phyloP scores from a whole-genome alignment of 2,329 filamentous ascomycete genomes.

The Venturia asperata region DNA sequence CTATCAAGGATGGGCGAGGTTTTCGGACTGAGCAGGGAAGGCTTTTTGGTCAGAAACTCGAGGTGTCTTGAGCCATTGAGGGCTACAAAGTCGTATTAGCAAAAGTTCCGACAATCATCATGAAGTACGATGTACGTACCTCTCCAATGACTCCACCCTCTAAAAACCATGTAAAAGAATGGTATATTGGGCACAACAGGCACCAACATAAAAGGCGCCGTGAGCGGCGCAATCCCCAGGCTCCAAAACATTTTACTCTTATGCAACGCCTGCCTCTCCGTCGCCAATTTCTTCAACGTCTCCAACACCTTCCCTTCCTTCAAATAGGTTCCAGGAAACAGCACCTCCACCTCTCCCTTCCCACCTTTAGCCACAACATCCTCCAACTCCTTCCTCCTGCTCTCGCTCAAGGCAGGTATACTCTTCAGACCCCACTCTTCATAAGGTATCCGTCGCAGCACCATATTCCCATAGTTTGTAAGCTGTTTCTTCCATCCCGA shows the following conservation, averaged over 20 bases:
- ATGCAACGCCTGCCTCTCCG: conserved; percentile 74
- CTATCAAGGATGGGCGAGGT: conserved; percentile 65
- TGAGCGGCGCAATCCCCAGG: conserved; percentile 73
- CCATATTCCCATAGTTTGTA: conserved; percentile 77
- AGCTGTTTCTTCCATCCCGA: conserved; percentile 82
- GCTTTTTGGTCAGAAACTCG: conserved; percentile 69
- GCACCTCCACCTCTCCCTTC: conserved; percentile 50
- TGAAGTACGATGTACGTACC: conserved; percentile 19
- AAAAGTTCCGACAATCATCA: background rate
- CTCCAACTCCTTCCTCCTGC: conserved; percentile 6
- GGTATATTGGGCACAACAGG: conserved; percentile 88
- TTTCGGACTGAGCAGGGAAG: conserved; percentile 55
- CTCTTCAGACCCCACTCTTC: conserved; percentile 98
- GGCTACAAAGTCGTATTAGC: conserved; percentile 39
- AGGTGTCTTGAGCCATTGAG: conserved; percentile 77
- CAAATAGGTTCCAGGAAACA: conserved; percentile 69
- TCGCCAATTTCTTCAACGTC: conserved; percentile 64
- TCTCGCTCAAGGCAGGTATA: conserved; percentile 60
- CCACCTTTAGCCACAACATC: background rate
- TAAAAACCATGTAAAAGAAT: conserved; percentile 91
- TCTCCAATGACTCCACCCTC: conserved; percentile 53
- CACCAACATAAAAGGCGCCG: conserved; percentile 72
- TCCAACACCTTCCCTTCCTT: conserved; percentile 54
- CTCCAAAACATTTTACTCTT: conserved; percentile 72
- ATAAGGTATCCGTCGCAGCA: conserved; percentile 81